A percentile compares a stretch with the other conserved stretches of the same genome.
Conservation (phyloP, 2,329 filamentous ascomycete genomes). For the Aspergillus latus region DNA sequence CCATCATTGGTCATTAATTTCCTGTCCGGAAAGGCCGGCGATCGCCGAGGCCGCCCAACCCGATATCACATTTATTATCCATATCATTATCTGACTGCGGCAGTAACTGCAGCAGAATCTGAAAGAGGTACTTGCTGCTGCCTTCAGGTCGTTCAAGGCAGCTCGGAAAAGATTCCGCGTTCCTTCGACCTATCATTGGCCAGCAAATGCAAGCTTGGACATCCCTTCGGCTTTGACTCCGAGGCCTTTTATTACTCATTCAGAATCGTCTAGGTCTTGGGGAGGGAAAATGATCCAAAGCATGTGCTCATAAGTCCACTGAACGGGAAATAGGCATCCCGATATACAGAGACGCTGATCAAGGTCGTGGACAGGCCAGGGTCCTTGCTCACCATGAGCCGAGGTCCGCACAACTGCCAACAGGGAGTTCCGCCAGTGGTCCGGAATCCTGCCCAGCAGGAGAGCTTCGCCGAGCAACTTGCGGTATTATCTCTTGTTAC, state of each 20-base stretch:
- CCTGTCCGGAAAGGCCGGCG: not conserved
- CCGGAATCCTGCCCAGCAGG: not conserved
- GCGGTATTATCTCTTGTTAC: not conserved
- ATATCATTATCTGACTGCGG: no score
- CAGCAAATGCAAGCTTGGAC: not conserved
- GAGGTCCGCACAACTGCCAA: conserved; percentile 3
- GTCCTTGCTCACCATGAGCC: not conserved
- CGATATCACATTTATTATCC: not conserved
- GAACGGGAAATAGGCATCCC: no score
- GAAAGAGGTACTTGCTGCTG: not conserved
- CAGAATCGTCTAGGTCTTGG: conserved; percentile 1
- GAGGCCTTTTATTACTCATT: conserved; percentile 4
- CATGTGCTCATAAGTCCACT: no score
- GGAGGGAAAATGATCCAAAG: no score
- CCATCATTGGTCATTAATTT: conserved; percentile 13
- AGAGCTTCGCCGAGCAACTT: not conserved
- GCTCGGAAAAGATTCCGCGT: conserved; percentile 9
- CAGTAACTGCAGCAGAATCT: not conserved
- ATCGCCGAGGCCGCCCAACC: not conserved
- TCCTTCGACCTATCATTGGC: conserved; percentile 2
- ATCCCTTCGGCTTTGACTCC: conserved; percentile 1
- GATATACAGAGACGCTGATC: not conserved
- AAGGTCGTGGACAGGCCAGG: not conserved
- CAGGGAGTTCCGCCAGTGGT: not conserved
- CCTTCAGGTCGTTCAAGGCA: not conserved